A percentile compares a stretch with the other conserved stretches of the same genome.
Evolutionary conservation across 1,139 yeast genomes (phyloP).

Genomic region (Hyphopichia wangnamkhiaoensis): DNA sequence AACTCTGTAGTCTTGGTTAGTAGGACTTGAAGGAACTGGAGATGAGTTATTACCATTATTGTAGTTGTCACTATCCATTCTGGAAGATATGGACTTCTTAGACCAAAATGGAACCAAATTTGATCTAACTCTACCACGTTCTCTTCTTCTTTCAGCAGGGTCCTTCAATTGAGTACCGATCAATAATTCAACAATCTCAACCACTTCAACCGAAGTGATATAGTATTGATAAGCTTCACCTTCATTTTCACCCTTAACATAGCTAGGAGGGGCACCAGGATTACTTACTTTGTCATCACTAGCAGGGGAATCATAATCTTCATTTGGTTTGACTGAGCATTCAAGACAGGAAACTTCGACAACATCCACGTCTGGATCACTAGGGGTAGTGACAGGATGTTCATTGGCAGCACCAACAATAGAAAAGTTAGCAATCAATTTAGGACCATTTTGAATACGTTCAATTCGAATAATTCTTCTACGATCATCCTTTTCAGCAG

Average conservation of each 20-base stretch:
- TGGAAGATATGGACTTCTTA: slow-evolving; percentile 56
- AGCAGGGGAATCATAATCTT: slow-evolving; percentile 30
- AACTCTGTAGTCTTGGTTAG: slow-evolving; percentile 47
- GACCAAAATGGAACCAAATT: slow-evolving; percentile 72
- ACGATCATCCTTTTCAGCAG: slow-evolving; percentile 46
- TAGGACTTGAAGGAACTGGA: slow-evolving; percentile 15
- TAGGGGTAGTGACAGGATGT: slow-evolving; percentile 40
- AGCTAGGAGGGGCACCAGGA: slow-evolving; percentile 9
- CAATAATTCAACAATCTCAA: slow-evolving; percentile 60
- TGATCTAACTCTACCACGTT: slow-evolving; percentile 63
- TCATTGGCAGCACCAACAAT: slow-evolving; percentile 55
- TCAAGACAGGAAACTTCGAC: slow-evolving; percentile 62
- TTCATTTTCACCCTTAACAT: slow-evolving; percentile 13
- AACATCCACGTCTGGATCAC: slow-evolving; percentile 46
- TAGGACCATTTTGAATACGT: slow-evolving; percentile 49
- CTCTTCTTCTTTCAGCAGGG: slow-evolving; percentile 54
- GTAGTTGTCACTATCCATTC: slow-evolving; percentile 22
- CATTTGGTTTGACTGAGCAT: slow-evolving; percentile 38
- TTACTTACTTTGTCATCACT: slow-evolving; percentile 16
- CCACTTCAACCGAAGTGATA: slow-evolving; percentile 66
- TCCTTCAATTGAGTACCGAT: slow-evolving; percentile 51
- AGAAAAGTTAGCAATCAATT: slow-evolving; percentile 48
- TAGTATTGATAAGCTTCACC: slow-evolving; percentile 42
- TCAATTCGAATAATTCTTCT: slow-evolving; percentile 61
- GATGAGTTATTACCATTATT: slow-evolving; percentile 20